Evolutionary conservation across 441 rosid species (phyloP).

Genomic region (Macaranga tanarius): DNA sequence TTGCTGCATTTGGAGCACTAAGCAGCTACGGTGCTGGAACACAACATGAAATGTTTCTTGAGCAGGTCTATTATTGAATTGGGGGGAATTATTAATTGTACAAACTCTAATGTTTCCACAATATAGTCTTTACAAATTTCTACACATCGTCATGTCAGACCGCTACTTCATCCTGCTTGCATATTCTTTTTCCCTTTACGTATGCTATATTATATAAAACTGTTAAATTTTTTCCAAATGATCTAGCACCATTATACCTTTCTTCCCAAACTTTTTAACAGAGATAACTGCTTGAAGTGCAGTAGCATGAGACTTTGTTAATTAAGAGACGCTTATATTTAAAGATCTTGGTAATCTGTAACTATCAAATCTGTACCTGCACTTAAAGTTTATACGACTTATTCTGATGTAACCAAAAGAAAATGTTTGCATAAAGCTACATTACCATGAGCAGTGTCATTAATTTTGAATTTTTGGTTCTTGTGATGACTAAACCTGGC

Average conservation of each 20-base stretch:
- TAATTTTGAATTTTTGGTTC: not conserved
- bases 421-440: not conserved
- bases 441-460: not conserved
- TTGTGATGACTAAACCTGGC: not conserved
- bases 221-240: not conserved
- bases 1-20: constrained; percentile 88
- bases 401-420: not conserved
- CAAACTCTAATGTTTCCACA: not conserved
- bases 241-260: not conserved
- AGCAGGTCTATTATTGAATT: constrained; percentile 55
- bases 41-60: constrained; percentile 75
- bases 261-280: not conserved
- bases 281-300: not conserved
- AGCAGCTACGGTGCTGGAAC: constrained; percentile 73
- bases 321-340: too few species aligned
- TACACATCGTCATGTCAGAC: not conserved
- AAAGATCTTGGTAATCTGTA: not conserved
- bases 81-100: not conserved
- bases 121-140: not conserved
- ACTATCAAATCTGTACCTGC: not conserved
- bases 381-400: not conserved
- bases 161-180: not conserved
- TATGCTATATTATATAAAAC: not conserved
- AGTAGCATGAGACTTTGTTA: constrained; percentile 4
- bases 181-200: not conserved